Conservation (phyloP, 768 basidiomycete species). For the Pleurotus giganteus region DNA sequence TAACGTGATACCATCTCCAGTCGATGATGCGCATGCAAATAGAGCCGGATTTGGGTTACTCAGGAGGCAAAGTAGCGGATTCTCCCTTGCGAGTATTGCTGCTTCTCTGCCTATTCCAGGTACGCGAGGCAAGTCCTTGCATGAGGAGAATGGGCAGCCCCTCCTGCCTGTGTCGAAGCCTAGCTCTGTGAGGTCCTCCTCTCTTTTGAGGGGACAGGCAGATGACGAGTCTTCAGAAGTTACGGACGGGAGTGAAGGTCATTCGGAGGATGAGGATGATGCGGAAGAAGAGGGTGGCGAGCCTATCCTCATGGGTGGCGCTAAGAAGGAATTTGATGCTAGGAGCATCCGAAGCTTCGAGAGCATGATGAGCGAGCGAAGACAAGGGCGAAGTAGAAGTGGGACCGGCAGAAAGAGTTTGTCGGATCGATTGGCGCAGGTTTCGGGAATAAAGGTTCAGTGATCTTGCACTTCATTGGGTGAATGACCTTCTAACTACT, state of each 20-base stretch:
- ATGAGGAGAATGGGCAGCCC: slow-evolving; percentile 45
- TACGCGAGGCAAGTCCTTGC: slow-evolving; percentile 28
- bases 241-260: slow-evolving; percentile 34
- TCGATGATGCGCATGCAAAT: slow-evolving; percentile 16
- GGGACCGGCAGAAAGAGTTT: slow-evolving; percentile 57
- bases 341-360: slow-evolving; percentile 85
- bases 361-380: slow-evolving; percentile 70
- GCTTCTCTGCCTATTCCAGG: slow-evolving; percentile 57
- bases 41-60: slow-evolving; percentile 65
- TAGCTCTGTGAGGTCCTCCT: slow-evolving; percentile 30
- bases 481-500: slow-evolving; percentile 7
- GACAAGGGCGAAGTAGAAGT: slow-evolving; percentile 26
- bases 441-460: slow-evolving; percentile 52
- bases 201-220: slow-evolving; percentile 24
- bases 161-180: slow-evolving; percentile 45
- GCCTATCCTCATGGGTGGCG: slow-evolving; percentile 31
- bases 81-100: slow-evolving; percentile 77
- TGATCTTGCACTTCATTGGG: slow-evolving; percentile 15
- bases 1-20: slow-evolving; percentile 11
- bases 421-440: slow-evolving; percentile 77
- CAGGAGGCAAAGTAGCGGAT: slow-evolving; percentile 65
- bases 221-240: slow-evolving; percentile 28
- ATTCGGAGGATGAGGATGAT: slow-evolving; percentile 30
- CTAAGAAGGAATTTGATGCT: slow-evolving; percentile 45
- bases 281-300: slow-evolving; percentile 39